Evolutionary conservation across 2,329 filamentous ascomycete genomes (phyloP).

Genomic region (Hypoxylon rubiginosum): DNA sequence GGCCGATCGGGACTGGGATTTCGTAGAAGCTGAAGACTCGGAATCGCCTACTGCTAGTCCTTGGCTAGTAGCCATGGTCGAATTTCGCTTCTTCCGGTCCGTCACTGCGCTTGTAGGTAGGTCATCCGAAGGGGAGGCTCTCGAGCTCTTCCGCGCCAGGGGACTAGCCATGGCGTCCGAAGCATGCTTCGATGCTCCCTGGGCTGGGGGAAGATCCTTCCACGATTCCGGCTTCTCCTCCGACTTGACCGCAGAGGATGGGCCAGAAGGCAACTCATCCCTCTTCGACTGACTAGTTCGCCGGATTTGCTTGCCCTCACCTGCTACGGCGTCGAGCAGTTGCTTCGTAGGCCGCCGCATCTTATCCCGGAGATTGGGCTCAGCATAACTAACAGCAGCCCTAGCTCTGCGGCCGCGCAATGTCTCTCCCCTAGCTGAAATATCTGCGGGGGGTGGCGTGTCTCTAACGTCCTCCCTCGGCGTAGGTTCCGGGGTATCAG

Average conservation of each 20-base stretch:
- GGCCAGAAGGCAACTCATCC: constrained; percentile 46
- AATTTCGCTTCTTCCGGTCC: constrained; percentile 59
- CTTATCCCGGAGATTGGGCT: constrained; percentile 84
- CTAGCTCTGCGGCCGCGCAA: constrained; percentile 75
- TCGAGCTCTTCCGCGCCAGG: constrained; percentile 56
- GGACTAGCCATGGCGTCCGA: constrained; percentile 57
- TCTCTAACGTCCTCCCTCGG: constrained; percentile 58
- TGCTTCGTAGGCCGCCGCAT: constrained; percentile 86
- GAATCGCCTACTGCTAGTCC: constrained; percentile 17
- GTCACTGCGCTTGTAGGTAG: constrained; percentile 54
- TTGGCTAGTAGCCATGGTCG: constrained; percentile 41
- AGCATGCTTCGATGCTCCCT: constrained; percentile 14
- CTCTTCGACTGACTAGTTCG: constrained; percentile 56
- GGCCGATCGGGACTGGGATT: constrained; percentile 34
- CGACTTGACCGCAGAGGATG: constrained; percentile 51
- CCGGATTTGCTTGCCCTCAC: constrained; percentile 68
- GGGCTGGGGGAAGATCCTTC: constrained; percentile 49
- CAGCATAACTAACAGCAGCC: constrained; percentile 81
- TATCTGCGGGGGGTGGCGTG: constrained; percentile 71
- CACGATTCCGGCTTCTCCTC: constrained; percentile 55
- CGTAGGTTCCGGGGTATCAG: constrained; percentile 64
- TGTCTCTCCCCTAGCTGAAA: constrained; percentile 68
- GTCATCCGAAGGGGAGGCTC: constrained; percentile 44
- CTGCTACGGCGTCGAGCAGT: constrained; percentile 78
- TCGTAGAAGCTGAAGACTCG: constrained; percentile 24